phyloP scores from a whole-genome alignment of 2,329 filamentous ascomycete species.

The Ophiocordyceps sinensis region DNA sequence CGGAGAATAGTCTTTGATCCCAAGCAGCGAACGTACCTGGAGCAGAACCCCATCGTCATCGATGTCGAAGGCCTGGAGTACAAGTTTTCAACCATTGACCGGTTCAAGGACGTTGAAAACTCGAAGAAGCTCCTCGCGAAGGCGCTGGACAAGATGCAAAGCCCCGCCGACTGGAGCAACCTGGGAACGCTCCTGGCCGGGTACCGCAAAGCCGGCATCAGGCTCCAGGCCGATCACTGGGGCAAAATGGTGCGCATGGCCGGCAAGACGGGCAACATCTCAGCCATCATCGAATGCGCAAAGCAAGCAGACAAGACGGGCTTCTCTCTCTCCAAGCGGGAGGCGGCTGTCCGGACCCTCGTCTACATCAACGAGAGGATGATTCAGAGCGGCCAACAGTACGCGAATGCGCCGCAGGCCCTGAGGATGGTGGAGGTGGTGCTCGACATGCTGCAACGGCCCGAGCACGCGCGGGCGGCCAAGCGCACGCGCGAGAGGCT shows the following conservation, averaged over 20 bases:
- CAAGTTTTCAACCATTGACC: conserved; percentile 33
- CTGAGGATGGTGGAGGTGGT: conserved; percentile 31
- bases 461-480: conserved; percentile 18
- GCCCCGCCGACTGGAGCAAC: conserved; percentile 35
- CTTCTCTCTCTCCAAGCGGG: conserved; percentile 24
- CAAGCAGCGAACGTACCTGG: conserved; percentile 31
- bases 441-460: conserved; percentile 32
- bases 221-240: conserved; percentile 19
- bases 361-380: conserved; percentile 22
- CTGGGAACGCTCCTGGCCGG: conserved; percentile 37
- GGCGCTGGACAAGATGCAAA: conserved; percentile 31
- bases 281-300: conserved; percentile 34
- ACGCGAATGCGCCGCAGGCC: conserved; percentile 23
- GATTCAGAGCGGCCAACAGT: conserved; percentile 18
- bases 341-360: conserved; percentile 20
- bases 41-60: conserved; percentile 40
- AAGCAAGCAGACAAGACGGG: conserved; percentile 30
- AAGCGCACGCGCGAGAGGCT: conserved; percentile 7
- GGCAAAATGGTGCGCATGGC: conserved; percentile 27
- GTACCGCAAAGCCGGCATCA: conserved; percentile 26
- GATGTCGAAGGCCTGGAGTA: conserved; percentile 42
- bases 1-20: conserved; percentile 35
- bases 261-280: conserved; percentile 24
- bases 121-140: conserved; percentile 21
- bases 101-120: conserved; percentile 25